Evolutionary conservation across 768 basidiomycete genomes (phyloP).

Genomic region (Cyclocybe cylindracea): DNA sequence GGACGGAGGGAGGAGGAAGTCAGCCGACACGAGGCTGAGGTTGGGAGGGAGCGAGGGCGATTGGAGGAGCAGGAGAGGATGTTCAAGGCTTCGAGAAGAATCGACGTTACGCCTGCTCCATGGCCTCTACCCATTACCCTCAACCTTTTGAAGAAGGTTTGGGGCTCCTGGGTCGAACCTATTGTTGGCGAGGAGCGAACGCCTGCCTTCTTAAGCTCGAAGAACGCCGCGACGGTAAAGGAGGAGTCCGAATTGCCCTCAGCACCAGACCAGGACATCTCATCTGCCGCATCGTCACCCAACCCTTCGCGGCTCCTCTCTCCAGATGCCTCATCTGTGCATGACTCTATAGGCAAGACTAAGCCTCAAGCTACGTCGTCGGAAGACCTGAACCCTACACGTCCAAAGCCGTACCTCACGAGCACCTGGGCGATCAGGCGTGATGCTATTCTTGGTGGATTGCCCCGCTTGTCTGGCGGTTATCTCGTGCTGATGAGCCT

Average conservation of each 20-base stretch:
- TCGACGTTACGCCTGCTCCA: neutral
- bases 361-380: neutral
- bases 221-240: neutral
- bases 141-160: constrained; percentile 5
- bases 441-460: constrained; percentile 17
- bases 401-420: constrained; percentile 3
- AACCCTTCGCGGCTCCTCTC: too few relatives aligned
- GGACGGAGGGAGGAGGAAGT: too few relatives aligned
- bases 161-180: constrained; percentile 11
- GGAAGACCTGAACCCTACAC: neutral
- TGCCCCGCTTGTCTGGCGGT: constrained; percentile 12
- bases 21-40: too few relatives aligned
- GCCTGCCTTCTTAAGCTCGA: constrained; percentile 4
- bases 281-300: neutral
- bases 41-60: too few relatives aligned
- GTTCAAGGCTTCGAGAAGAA: neutral
- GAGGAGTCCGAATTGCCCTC: neutral
- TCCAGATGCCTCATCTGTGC: too few relatives aligned
- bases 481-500: constrained; percentile 26
- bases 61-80: neutral
- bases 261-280: neutral
- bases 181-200: constrained; percentile 7
- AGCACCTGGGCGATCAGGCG: constrained; percentile 12
- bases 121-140: neutral
- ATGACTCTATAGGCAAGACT: neutral